Base-by-base conservation (phyloP, 306 rosid genomes). In the Gastrolobium bilobum region DNA sequence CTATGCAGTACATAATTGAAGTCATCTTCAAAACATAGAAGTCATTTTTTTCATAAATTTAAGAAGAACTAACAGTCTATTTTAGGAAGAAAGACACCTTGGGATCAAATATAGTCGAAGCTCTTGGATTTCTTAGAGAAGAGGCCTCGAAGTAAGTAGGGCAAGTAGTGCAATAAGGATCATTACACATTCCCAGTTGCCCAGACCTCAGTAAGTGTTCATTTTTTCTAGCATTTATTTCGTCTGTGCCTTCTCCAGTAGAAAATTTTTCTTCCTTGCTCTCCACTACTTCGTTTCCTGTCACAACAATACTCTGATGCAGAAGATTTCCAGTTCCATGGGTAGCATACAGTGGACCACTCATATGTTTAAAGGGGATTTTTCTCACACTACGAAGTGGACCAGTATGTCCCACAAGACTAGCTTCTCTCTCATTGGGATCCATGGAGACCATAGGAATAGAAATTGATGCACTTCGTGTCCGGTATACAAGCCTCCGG, bases 81-180 rank as follows among this genome's bases (percentile, higher is more conserved):
- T 39, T 58, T 59, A 53, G 64, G 73, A 83, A 78, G 79, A 78
- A 79, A 78, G 72, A 43, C 29, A 92, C 98, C 90, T 84, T 81
- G 58, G 86, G 78, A 56, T 92, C 97, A 80, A 89, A 88, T 48
- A 88, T 43, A 43, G 70, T 58, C 0, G 91, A 81, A 46, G 84
- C 20, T 84, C 65, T 91, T 31, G 68, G 59, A 10, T 71, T 68
- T 58, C 81, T 89, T 59, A 60, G 88, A 63, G 80, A 89, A 76
- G 87, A 8, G 66, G 85, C 62, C 78, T 77, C 88, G 87, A 83
- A 80, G 78, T 77, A 85, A 67, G 95, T 84, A 72, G 98, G 98
- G 84, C 98, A 94, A 58, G 92, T 89, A 15, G 96, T 91, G 79
- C 98, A 93, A 75, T 86, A 93, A 76, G 98, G 98, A 85, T 93